phyloP scores from a whole-genome alignment of 1,284 basidiomycete species.

The Spongispora temasekensis region DNA sequence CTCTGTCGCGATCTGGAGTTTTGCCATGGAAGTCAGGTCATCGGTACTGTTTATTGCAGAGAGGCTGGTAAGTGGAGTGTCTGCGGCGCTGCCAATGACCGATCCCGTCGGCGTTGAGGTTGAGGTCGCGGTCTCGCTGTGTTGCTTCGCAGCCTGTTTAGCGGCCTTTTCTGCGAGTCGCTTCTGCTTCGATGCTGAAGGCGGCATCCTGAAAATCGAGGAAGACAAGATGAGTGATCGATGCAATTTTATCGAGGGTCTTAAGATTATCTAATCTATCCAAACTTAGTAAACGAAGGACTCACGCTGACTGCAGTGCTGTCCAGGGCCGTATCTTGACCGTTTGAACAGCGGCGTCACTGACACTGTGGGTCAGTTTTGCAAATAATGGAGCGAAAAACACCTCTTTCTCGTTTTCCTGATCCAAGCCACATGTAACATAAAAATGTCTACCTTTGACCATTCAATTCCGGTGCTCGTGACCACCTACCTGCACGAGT shows the following conservation, averaged over 20 bases:
- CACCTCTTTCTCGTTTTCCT: no score
- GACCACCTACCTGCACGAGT: no score
- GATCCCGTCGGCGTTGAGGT: slow-evolving; percentile 65
- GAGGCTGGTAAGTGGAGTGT: slow-evolving; percentile 78
- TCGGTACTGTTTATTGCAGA: slow-evolving; percentile 77
- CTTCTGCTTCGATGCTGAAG: slow-evolving; percentile 83
- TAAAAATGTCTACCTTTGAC: no score
- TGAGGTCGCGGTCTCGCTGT: slow-evolving; percentile 47
- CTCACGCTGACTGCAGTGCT: no score
- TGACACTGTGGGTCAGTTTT: no score
- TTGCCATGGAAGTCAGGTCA: slow-evolving; percentile 81
- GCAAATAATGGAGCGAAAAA: no score
- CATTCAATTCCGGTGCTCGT: no score
- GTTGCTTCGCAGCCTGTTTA: slow-evolving; percentile 61
- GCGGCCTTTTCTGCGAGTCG: slow-evolving; percentile 90
- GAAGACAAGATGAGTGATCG: slow-evolving; percentile 22
- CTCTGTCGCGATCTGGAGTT: slow-evolving; percentile 85
- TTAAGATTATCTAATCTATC: slow-evolving; percentile 31
- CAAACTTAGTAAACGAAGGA: slow-evolving; percentile 4
- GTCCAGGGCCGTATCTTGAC: no score
- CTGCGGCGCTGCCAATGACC: slow-evolving; percentile 57
- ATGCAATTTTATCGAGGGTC: slow-evolving; percentile 26
- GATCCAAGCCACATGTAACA: no score
- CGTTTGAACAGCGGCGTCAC: no score
- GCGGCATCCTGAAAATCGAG: slow-evolving; percentile 51